These are phyloP conservation scores for Chytriomyces sp. DNA, from an alignment of 192 early-diverging fungal species.

Conservation along the genomic window DNA sequence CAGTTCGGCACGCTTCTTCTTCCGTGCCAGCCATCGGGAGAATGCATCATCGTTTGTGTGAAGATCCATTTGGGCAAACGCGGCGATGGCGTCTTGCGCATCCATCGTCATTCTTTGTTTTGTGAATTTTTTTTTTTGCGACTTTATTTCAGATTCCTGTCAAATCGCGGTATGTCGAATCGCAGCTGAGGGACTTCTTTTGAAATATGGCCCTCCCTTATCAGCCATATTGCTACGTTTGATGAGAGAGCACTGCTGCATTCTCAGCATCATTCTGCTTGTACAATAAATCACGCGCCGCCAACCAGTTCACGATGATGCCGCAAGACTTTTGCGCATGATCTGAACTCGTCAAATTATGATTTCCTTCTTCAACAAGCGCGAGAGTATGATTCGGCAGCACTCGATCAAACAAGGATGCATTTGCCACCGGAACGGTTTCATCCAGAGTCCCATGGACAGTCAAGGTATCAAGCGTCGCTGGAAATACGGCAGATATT, in stretches of 20 bases:
- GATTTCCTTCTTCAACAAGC: constrained; percentile 17
- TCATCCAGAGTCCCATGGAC: constrained; percentile 26
- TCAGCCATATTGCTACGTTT: too few relatives aligned
- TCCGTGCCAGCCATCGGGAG: constrained; percentile 4
- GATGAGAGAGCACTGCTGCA: too few relatives aligned
- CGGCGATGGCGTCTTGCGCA: background rate
- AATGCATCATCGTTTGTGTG: constrained; percentile 30
- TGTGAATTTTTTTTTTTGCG: too few relatives aligned
- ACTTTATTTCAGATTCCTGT: too few relatives aligned
- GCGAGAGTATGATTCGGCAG: constrained; percentile 10
- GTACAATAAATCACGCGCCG: too few relatives aligned
- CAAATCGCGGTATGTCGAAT: too few relatives aligned
- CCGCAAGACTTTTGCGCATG: background rate
- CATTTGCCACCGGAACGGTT: constrained; percentile 22
- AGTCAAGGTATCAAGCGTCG: constrained; percentile 8
- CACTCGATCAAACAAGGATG: background rate
- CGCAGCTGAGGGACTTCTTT: too few relatives aligned
- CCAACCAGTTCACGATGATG: background rate
- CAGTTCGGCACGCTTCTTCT: constrained; percentile 6
- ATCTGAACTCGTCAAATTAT: constrained; percentile 13
- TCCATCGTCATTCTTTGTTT: too few relatives aligned
- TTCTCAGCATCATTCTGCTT: too few relatives aligned
- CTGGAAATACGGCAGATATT: background rate
- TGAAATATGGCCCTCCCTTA: too few relatives aligned
- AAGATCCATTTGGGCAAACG: constrained; percentile 27